These are phyloP conservation scores for Cryomyces minteri DNA, from an alignment of 495 filamentous ascomycete genomes.

Conservation along the genomic window DNA sequence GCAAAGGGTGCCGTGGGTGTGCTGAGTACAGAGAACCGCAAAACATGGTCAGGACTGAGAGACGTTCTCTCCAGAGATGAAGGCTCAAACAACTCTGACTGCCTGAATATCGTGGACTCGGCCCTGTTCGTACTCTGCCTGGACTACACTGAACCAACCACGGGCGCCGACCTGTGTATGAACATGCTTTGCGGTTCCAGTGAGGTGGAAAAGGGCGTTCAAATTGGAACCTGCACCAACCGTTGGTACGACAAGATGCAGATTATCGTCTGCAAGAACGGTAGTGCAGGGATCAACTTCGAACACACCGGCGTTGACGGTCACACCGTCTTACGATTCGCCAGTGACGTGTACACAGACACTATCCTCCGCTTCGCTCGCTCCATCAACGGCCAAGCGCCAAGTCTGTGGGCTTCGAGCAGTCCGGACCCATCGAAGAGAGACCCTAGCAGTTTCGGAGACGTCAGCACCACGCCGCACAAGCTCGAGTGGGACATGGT, in stretches of 20 bases:
- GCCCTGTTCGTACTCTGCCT: constrained; percentile 84
- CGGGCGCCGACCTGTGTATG: constrained; percentile 63
- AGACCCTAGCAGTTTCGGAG: constrained; percentile 83
- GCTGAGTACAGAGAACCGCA: constrained; percentile 88
- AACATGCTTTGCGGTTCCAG: constrained; percentile 98
- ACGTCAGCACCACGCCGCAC: constrained; percentile 84
- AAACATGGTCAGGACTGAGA: constrained; percentile 80
- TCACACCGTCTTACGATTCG: constrained; percentile 90
- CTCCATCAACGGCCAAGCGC: constrained; percentile 90
- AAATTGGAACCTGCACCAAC: constrained; percentile 95
- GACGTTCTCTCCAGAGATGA: constrained; percentile 79
- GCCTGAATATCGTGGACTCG: constrained; percentile 83
- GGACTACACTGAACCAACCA: constrained; percentile 74
- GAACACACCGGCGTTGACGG: constrained; percentile 97
- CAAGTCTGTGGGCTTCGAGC: constrained; percentile 74
- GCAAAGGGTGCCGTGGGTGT: constrained; percentile 89
- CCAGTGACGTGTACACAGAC: constrained; percentile 92
- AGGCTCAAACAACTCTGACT: constrained; percentile 86
- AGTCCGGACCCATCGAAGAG: constrained; percentile 89
- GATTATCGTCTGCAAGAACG: constrained; percentile 98
- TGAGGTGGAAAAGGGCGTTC: constrained; percentile 78
- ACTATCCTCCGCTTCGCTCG: constrained; percentile 92
- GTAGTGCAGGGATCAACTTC: constrained; percentile 95
- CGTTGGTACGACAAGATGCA: constrained; percentile 98
- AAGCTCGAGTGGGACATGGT: constrained; percentile 97